These are phyloP conservation scores for Botrytis cinerea DNA, from an alignment of 2,329 filamentous ascomycete species.

Conservation along the genomic window DNA sequence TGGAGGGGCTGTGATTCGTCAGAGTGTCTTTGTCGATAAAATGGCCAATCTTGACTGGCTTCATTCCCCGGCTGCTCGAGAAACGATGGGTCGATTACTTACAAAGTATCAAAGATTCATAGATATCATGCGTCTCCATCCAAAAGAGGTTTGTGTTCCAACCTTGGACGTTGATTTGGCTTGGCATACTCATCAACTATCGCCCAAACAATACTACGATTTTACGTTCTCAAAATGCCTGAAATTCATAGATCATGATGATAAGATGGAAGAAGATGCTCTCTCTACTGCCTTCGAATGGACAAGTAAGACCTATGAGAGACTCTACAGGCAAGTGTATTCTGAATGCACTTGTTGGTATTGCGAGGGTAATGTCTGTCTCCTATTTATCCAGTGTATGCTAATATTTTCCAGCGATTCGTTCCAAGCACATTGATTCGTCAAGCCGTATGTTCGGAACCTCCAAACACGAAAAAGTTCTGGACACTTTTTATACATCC, in stretches of 20 bases:
- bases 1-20: conserved; percentile 63
- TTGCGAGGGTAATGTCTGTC: conserved; percentile 59
- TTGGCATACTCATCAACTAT: conserved; percentile 79
- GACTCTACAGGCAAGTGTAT: conserved; percentile 65
- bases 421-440: conserved; percentile 55
- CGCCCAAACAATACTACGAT: conserved; percentile 61
- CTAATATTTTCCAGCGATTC: conserved; percentile 47
- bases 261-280: conserved; percentile 72
- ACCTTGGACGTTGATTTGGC: conserved; percentile 74
- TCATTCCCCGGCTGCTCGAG: conserved; percentile 64
- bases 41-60: conserved; percentile 79
- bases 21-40: conserved; percentile 68
- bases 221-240: conserved; percentile 52
- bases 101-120: conserved; percentile 67
- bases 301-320: conserved; percentile 71
- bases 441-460: conserved; percentile 50
- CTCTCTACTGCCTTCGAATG: conserved; percentile 69
- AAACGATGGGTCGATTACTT: conserved; percentile 66
- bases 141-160: conserved; percentile 58
- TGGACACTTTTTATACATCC: conserved; percentile 51
- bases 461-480: conserved; percentile 50
- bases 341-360: conserved; percentile 82
- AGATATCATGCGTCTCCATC: conserved; percentile 54
- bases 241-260: conserved; percentile 77
- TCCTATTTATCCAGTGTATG: not conserved